Evolutionary conservation across 768 basidiomycete species (phyloP).

Genomic region (Stropharia rugosoannulata): DNA sequence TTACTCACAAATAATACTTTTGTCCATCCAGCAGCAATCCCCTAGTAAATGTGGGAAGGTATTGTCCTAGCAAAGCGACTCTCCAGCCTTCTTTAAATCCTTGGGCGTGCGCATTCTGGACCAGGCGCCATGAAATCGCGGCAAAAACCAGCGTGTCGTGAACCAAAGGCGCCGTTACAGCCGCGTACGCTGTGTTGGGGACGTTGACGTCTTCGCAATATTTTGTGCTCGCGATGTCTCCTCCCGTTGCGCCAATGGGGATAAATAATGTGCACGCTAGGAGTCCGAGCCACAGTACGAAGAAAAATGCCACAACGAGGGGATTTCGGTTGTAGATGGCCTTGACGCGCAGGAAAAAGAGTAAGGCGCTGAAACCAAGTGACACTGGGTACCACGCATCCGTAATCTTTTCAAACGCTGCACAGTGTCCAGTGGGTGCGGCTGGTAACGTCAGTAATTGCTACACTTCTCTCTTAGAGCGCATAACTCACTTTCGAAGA

Average conservation of each 20-base stretch:
- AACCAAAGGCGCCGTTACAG: conserved; percentile 19
- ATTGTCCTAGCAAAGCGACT: conserved; percentile 17
- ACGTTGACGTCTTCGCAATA: conserved; percentile 20
- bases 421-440: conserved; percentile 11
- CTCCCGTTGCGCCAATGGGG: conserved; percentile 17
- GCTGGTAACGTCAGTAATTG: conserved; percentile 4
- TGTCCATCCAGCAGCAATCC: conserved; percentile 27
- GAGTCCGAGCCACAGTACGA: conserved; percentile 26
- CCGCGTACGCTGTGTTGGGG: conserved; percentile 13
- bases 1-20: conserved; percentile 18
- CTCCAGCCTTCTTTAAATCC: conserved; percentile 7
- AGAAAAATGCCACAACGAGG: conserved; percentile 20
- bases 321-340: conserved; percentile 22
- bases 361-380: conserved; percentile 19
- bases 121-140: conserved; percentile 27
- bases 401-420: conserved; percentile 4
- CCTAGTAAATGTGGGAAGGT: conserved; percentile 23
- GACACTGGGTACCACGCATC: conserved; percentile 16
- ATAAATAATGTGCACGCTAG: conserved; percentile 22
- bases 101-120: conserved; percentile 11
- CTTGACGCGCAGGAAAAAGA: conserved; percentile 26
- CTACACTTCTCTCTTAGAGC: not conserved
- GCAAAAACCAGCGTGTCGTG: conserved; percentile 30
- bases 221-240: conserved; percentile 18
- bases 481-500: conserved; percentile 1